Evolutionary conservation across 805 yeast genomes (phyloP).

Genomic region (Wickerhamomyces bisporus): DNA sequence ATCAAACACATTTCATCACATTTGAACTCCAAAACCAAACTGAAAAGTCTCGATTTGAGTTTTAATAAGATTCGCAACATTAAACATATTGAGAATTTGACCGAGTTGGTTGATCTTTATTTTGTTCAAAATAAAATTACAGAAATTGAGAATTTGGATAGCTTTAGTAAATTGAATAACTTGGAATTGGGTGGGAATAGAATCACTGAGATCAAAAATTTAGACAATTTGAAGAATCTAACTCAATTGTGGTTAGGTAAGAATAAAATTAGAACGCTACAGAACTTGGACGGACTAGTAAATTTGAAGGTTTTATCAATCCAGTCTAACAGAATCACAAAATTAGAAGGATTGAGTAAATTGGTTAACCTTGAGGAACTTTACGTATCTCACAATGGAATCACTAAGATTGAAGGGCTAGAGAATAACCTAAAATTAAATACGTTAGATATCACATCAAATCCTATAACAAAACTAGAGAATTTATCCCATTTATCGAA

Average conservation of each 20-base stretch:
- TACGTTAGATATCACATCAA: constrained; percentile 78
- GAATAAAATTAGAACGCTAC: constrained; percentile 62
- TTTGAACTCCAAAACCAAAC: constrained; percentile 50
- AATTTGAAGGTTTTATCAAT: constrained; percentile 76
- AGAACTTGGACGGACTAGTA: constrained; percentile 53
- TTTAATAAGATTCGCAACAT: constrained; percentile 87
- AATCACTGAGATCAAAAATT: constrained; percentile 52
- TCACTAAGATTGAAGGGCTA: constrained; percentile 69
- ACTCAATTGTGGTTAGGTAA: constrained; percentile 91
- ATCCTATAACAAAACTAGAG: constrained; percentile 55
- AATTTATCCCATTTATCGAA: constrained; percentile 58
- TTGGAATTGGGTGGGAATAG: constrained; percentile 91
- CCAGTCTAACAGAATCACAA: constrained; percentile 77
- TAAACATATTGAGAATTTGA: constrained; percentile 64
- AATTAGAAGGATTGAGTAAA: constrained; percentile 75
- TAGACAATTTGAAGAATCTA: constrained; percentile 50
- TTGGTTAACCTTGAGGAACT: constrained; percentile 75
- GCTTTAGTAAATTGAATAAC: constrained; percentile 51
- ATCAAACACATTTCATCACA: constrained; percentile 79
- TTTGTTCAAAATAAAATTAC: constrained; percentile 85
- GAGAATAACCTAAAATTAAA: constrained; percentile 62
- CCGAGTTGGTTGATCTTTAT: constrained; percentile 60
- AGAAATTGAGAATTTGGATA: constrained; percentile 62
- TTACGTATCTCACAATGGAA: constrained; percentile 81
- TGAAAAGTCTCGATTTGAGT: constrained; percentile 70